A percentile compares a stretch with the other conserved stretches of the same genome.
Evolutionary conservation across 805 yeast genomes (phyloP).

Genomic region (Groenewaldozyma salmanticensis): DNA sequence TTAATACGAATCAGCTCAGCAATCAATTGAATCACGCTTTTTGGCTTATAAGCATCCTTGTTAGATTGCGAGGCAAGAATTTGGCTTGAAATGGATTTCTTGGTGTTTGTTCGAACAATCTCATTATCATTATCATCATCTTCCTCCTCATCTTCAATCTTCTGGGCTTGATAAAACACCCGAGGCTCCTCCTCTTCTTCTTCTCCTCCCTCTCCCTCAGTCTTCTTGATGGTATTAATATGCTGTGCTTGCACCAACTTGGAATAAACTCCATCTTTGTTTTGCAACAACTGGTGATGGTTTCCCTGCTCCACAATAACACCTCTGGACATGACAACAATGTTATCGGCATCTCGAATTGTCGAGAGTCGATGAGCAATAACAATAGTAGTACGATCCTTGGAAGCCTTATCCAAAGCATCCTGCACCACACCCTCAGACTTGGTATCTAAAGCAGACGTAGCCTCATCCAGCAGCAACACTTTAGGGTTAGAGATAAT

Average conservation of each 20-base stretch:
- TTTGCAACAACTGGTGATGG: slow-evolving; percentile 32
- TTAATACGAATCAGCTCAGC: slow-evolving; percentile 15
- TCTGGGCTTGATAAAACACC: background rate
- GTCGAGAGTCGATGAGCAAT: slow-evolving; percentile 53
- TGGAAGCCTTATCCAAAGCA: slow-evolving; percentile 29
- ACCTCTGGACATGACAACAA: slow-evolving; percentile 42
- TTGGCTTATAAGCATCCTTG: background rate
- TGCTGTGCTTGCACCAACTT: slow-evolving; percentile 31
- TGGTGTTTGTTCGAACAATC: slow-evolving; percentile 9
- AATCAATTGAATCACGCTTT: slow-evolving; percentile 6
- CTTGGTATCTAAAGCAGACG: slow-evolving; percentile 43
- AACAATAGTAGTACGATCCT: slow-evolving; percentile 39
- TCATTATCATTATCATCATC: background rate
- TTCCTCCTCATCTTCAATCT: too few species aligned
- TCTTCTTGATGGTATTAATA: slow-evolving; percentile 12
- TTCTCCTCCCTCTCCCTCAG: slow-evolving; percentile 12
- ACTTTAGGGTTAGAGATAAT: slow-evolving; percentile 48
- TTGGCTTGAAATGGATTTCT: slow-evolving; percentile 14
- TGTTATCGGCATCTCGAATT: slow-evolving; percentile 44
- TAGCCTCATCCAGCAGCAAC: slow-evolving; percentile 50
- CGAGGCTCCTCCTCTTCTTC: slow-evolving; percentile 1
- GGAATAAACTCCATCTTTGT: slow-evolving; percentile 21
- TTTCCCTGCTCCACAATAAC: slow-evolving; percentile 41
- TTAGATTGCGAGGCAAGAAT: slow-evolving; percentile 7
- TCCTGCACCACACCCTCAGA: slow-evolving; percentile 35